phyloP scores from a whole-genome alignment of 179 eudicot genomes.

The Vitellaria paradoxa region DNA sequence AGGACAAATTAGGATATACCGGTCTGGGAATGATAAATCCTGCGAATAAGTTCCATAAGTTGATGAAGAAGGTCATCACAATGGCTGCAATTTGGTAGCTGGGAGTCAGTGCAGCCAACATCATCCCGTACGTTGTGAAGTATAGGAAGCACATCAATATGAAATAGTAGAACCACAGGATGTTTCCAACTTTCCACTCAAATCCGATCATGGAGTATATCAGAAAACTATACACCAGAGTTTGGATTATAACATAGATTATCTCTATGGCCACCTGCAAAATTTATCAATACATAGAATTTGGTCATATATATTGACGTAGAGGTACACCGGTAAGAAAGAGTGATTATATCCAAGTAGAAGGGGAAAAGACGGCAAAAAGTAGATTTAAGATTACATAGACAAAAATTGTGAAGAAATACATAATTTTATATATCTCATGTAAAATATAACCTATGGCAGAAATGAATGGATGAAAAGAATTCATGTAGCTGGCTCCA shows the following conservation, averaged over 20 bases:
- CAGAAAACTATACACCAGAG: slow-evolving; percentile 38
- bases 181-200: slow-evolving; percentile 48
- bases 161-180: slow-evolving; percentile 63
- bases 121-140: slow-evolving; percentile 77
- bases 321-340: too few relatives aligned
- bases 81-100: slow-evolving; percentile 59
- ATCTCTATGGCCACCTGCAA: slow-evolving; percentile 68
- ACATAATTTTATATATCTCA: too few relatives aligned
- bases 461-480: too few relatives aligned
- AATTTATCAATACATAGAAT: background rate
- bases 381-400: too few relatives aligned
- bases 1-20: slow-evolving; percentile 29
- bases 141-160: slow-evolving; percentile 59
- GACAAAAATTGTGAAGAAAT: too few relatives aligned
- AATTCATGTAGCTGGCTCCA: too few relatives aligned
- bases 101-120: slow-evolving; percentile 76
- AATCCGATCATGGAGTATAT: slow-evolving; percentile 78
- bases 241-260: slow-evolving; percentile 47
- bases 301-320: too few relatives aligned
- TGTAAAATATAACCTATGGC: too few relatives aligned
- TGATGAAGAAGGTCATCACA: slow-evolving; percentile 64
- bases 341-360: too few relatives aligned
- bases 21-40: slow-evolving; percentile 69
- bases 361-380: too few relatives aligned
- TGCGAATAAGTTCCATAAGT: slow-evolving; percentile 78